Evolutionary conservation across 2,329 filamentous ascomycete species (phyloP).

Genomic region (Microsporum audouinii): DNA sequence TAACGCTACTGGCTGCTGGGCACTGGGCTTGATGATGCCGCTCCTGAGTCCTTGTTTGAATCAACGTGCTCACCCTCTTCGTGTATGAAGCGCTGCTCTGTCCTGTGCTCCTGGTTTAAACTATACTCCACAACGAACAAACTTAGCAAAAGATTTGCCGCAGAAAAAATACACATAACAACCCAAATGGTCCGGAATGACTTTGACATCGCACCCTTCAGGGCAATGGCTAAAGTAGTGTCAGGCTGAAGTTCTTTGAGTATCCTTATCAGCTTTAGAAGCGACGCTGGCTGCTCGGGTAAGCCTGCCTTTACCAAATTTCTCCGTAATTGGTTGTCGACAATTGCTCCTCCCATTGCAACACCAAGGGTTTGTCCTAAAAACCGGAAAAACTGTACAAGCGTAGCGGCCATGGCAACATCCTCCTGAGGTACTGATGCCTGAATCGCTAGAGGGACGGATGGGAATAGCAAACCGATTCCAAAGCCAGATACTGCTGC

Average conservation of each 20-base stretch:
- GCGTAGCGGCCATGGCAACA: conserved; percentile 48
- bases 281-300: background rate
- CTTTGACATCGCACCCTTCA: background rate
- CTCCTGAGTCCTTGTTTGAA: background rate
- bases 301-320: background rate
- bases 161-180: background rate
- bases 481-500: conserved; percentile 49
- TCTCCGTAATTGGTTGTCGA: background rate
- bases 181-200: background rate
- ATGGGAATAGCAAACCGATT: conserved; percentile 52
- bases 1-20: background rate
- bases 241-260: background rate
- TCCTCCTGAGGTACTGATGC: conserved; percentile 46
- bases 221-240: background rate
- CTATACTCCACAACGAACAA: background rate
- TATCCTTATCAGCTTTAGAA: background rate
- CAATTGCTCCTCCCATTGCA: conserved; percentile 44
- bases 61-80: background rate
- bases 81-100: background rate
- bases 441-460: conserved; percentile 53
- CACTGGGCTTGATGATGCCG: background rate
- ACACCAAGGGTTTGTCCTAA: conserved; percentile 56
- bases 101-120: background rate
- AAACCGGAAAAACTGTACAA: conserved; percentile 55
- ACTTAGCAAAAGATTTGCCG: background rate